phyloP scores from a whole-genome alignment of 257 asterid genomes.

The Mentha longifolia region DNA sequence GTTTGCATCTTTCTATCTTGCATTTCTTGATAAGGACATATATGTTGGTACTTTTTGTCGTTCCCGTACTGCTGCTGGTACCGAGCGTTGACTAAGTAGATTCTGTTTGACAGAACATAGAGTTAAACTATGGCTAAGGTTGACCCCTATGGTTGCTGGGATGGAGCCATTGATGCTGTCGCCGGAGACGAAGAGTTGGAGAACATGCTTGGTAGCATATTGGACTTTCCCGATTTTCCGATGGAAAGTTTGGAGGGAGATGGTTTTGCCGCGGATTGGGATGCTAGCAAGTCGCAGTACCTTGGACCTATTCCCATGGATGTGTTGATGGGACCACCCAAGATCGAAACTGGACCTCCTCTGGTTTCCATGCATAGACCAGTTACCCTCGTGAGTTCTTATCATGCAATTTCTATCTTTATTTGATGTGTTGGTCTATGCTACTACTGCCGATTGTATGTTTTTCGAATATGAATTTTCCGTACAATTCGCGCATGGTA shows the following conservation, averaged over 20 bases:
- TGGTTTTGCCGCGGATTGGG: conserved; percentile 63
- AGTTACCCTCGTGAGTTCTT: conserved; percentile 49
- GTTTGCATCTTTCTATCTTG: not conserved
- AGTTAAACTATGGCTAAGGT: conserved; percentile 54
- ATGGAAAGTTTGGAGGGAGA: conserved; percentile 67
- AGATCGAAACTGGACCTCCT: conserved; percentile 18
- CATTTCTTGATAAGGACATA: conserved; percentile 16
- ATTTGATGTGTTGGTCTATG: not conserved
- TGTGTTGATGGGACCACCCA: conserved; percentile 45
- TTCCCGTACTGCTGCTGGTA: conserved; percentile 10
- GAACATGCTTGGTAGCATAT: conserved; percentile 40
- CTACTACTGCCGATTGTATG: not conserved
- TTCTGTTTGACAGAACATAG: conserved; percentile 15
- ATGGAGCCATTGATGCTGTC: conserved; percentile 45
- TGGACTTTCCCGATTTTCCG: conserved; percentile 61
- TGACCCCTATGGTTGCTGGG: conserved; percentile 52
- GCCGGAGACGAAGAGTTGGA: conserved; percentile 48
- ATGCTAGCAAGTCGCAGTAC: conserved; percentile 50
- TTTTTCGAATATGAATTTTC: not conserved
- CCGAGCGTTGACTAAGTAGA: not conserved
- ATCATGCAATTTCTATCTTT: conserved; percentile 6
- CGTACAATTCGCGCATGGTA: not conserved
- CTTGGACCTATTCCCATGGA: conserved; percentile 75
- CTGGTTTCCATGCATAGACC: conserved; percentile 24
- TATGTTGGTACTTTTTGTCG: not conserved